A percentile compares a stretch with the other conserved stretches of the same genome.
These are phyloP conservation scores for Picea glauca DNA, from an alignment of 75 land plant genomes.

Conservation along the genomic window DNA sequence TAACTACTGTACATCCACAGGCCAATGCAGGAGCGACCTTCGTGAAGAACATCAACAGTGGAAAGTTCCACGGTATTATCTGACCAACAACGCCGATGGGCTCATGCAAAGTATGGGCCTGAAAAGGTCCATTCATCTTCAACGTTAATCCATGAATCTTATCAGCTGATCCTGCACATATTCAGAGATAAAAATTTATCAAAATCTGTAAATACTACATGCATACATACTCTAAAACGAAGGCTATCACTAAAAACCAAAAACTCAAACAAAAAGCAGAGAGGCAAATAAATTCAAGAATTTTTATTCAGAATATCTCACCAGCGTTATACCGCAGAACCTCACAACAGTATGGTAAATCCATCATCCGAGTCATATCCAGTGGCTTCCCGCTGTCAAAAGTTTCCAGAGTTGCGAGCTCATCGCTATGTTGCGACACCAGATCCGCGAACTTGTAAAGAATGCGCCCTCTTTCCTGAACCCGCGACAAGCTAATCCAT, in stretches of 20 bases:
- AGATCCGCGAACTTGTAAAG: conserved; percentile 33
- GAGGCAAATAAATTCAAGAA: neutral
- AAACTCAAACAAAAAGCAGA: neutral
- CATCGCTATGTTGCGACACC: conserved; percentile 38
- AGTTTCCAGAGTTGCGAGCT: conserved; percentile 43
- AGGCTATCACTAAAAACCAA: neutral
- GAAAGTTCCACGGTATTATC: conserved; percentile 84
- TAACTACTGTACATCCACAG: conserved; percentile 66
- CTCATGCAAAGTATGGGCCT: conserved; percentile 51
- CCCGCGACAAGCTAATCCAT: neutral
- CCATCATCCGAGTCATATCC: neutral
- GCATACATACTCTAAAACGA: neutral
- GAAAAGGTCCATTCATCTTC: conserved; percentile 38
- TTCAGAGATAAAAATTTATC: too few species aligned
- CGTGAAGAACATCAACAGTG: conserved; percentile 54
- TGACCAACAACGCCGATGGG: conserved; percentile 74
- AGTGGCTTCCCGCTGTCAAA: conserved; percentile 40
- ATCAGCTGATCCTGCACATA: conserved; percentile 50
- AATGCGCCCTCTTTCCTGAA: conserved; percentile 24
- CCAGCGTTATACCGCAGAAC: too few species aligned
- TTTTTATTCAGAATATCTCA: neutral
- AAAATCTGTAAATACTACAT: too few species aligned
- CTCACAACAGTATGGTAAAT: neutral
- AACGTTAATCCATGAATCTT: conserved; percentile 71
- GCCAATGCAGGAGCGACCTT: conserved; percentile 81